These are phyloP conservation scores for Colletotrichum gloeosporioides DNA, from an alignment of 2,329 filamentous ascomycete species.

Conservation along the genomic window DNA sequence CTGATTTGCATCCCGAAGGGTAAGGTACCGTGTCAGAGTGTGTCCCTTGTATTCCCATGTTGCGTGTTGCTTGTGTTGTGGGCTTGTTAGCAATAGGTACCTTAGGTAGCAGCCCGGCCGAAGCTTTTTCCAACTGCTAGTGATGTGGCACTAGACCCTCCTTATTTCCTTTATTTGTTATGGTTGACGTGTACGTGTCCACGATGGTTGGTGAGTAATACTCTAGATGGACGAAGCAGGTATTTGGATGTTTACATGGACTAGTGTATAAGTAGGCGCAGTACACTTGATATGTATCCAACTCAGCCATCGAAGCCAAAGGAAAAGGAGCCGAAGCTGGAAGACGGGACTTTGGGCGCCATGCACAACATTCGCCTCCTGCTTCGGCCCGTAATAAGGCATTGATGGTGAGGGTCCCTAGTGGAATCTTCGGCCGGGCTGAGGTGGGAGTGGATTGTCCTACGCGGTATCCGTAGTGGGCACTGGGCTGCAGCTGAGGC, in stretches of 20 bases:
- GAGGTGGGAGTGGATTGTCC: background rate
- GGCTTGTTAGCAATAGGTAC: background rate
- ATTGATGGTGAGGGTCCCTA: background rate
- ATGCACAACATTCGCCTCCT: background rate
- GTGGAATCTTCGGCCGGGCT: background rate
- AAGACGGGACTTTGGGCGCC: background rate
- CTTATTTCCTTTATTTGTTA: background rate
- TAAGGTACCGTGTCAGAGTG: background rate
- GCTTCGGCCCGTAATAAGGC: background rate
- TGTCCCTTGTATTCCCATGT: background rate
- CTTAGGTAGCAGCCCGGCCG: background rate
- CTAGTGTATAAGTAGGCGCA: background rate
- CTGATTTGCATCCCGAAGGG: background rate
- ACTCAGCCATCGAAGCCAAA: background rate
- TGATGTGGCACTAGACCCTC: background rate
- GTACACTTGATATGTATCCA: background rate
- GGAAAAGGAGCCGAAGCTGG: background rate
- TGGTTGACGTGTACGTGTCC: background rate
- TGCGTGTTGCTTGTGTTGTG: background rate
- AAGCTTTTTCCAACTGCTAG: background rate
- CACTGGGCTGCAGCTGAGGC: slow-evolving; percentile 8
- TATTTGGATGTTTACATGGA: background rate
- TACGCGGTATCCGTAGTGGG: background rate
- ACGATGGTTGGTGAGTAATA: background rate
- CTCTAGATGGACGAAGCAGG: background rate